These are phyloP conservation scores for Neurospora sp. DNA, from an alignment of 495 filamentous ascomycete genomes.

Conservation along the genomic window DNA sequence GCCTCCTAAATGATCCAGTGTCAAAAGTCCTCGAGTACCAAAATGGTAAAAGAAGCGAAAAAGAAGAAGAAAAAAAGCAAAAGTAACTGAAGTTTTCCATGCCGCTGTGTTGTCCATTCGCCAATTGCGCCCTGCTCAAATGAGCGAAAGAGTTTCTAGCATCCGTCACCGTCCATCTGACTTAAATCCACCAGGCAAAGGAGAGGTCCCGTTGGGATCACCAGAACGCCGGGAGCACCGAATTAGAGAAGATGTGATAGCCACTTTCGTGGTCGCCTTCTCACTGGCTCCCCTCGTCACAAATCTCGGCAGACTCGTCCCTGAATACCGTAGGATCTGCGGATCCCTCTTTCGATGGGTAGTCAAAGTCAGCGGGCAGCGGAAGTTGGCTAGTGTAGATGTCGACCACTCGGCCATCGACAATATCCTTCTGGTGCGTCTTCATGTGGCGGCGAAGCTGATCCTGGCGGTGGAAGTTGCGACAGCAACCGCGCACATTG, in stretches of 20 bases:
- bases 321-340: not conserved
- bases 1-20: not conserved
- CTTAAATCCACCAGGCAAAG: not conserved
- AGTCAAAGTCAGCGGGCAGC: not conserved
- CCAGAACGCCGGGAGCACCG: not conserved
- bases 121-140: not conserved
- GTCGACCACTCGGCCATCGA: not conserved
- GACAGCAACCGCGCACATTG: constrained; percentile 34
- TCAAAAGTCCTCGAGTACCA: not conserved
- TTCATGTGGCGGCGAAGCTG: constrained; percentile 39
- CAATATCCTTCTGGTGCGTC: constrained; percentile 23
- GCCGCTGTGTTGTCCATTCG: not conserved
- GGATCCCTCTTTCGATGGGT: not conserved
- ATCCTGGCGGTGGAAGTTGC: constrained; percentile 46
- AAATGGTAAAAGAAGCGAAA: not conserved
- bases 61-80: not conserved
- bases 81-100: not conserved
- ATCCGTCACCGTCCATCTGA: not conserved
- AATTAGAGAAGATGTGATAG: not conserved
- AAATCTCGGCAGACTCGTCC: not conserved
- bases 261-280: not conserved
- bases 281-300: not conserved
- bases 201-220: not conserved
- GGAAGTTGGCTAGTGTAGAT: not conserved
- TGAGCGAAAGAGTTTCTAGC: not conserved